phyloP scores from a whole-genome alignment of 306 rosid genomes.

The Trifolium repens region DNA sequence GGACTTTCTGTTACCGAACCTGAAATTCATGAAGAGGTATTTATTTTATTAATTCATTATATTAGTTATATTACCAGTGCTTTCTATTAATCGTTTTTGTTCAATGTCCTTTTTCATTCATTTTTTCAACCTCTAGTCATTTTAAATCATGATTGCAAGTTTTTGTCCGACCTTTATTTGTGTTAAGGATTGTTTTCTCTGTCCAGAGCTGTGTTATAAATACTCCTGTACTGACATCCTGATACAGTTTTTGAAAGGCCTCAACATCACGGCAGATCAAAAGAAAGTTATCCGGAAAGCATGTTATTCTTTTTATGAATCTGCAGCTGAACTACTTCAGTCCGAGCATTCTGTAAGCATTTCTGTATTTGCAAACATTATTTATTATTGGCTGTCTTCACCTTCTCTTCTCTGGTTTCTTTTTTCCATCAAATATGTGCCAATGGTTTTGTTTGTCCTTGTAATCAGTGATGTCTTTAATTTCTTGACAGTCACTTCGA shows the following conservation, averaged over 20 bases:
- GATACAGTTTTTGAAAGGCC: conserved; percentile 87
- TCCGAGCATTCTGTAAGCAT: conserved; percentile 91
- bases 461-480: conserved; percentile 41
- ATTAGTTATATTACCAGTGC: conserved; percentile 20
- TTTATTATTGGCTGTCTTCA: conserved; percentile 27
- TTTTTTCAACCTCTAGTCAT: conserved; percentile 1
- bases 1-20: conserved; percentile 80
- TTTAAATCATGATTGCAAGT: conserved; percentile 27
- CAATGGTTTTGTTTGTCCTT: conserved; percentile 21
- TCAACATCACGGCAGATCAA: conserved; percentile 86
- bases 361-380: conserved; percentile 26
- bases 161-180: conserved; percentile 16
- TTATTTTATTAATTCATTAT: conserved; percentile 28
- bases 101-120: conserved; percentile 25
- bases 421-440: conserved; percentile 22
- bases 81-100: conserved; percentile 5
- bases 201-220: conserved; percentile 32
- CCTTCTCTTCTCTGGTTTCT: conserved; percentile 3
- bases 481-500: conserved; percentile 75
- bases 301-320: conserved; percentile 80
- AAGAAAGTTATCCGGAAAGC: conserved; percentile 84
- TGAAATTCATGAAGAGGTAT: conserved; percentile 87
- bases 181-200: conserved; percentile 29
- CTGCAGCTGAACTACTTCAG: conserved; percentile 88
- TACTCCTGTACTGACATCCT: conserved; percentile 47